phyloP scores from a whole-genome alignment of 2,329 filamentous ascomycete genomes.

The Penicillium aurantiogriseum region DNA sequence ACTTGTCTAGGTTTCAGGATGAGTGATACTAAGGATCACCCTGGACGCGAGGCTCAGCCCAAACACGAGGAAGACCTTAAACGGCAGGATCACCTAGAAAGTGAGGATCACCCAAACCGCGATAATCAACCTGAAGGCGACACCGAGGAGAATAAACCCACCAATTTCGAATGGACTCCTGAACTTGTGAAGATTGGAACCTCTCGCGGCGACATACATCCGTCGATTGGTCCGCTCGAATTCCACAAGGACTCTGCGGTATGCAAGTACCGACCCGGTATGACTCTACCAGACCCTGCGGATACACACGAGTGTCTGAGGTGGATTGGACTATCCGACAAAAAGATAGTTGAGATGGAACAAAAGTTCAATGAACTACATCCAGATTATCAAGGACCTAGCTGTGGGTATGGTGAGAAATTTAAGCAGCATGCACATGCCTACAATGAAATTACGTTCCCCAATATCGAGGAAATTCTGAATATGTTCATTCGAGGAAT shows the following conservation, averaged over 20 bases:
- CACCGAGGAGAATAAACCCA: neutral
- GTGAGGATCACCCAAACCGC: too few relatives aligned
- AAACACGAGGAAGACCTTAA: neutral
- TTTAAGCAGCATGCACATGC: neutral
- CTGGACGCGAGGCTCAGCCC: neutral
- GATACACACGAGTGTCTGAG: neutral
- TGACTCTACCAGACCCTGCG: neutral
- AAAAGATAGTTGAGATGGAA: neutral
- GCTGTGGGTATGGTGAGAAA: neutral
- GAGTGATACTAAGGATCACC: neutral
- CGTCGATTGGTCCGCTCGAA: neutral
- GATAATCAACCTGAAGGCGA: neutral
- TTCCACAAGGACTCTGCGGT: fast-evolving
- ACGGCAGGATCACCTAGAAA: too few relatives aligned
- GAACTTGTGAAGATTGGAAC: neutral
- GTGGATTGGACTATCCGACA: neutral
- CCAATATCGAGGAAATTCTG: neutral
- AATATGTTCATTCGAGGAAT: neutral
- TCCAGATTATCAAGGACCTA: neutral
- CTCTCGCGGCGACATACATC: neutral
- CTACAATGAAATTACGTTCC: neutral
- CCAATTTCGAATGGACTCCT: neutral
- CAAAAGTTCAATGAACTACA: neutral
- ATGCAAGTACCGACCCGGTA: neutral
- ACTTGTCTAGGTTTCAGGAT: neutral